phyloP scores from a whole-genome alignment of 2,329 filamentous ascomycete genomes.

The Xylariaceae sp. region DNA sequence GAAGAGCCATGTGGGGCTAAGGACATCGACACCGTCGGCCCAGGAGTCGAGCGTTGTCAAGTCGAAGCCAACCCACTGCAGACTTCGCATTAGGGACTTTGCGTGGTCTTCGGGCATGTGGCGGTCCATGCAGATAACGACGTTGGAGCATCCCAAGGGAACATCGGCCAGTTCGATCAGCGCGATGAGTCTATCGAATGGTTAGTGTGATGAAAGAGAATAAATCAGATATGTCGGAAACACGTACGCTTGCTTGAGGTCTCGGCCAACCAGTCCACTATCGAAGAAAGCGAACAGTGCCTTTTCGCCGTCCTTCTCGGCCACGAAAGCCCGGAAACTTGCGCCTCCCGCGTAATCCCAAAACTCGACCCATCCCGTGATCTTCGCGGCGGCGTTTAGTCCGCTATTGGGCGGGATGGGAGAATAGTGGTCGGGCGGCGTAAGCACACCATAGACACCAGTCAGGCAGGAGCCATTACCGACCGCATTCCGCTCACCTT shows the following conservation, averaged over 20 bases:
- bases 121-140: slow-evolving; percentile 78
- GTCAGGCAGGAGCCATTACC: slow-evolving; percentile 79
- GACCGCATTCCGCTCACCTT: slow-evolving; percentile 82
- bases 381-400: slow-evolving; percentile 27
- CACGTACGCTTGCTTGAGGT: slow-evolving; percentile 78
- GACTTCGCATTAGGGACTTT: slow-evolving; percentile 67
- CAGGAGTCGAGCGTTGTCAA: slow-evolving; percentile 75
- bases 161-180: slow-evolving; percentile 81
- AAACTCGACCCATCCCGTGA: slow-evolving; percentile 66
- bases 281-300: slow-evolving; percentile 88
- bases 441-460: slow-evolving; percentile 56
- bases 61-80: slow-evolving; percentile 92
- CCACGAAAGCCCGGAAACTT: slow-evolving; percentile 81
- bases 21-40: slow-evolving; percentile 56
- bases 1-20: slow-evolving; percentile 77
- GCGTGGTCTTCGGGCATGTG: slow-evolving; percentile 55
- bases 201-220: slow-evolving; percentile 27
- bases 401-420: slow-evolving; percentile 33
- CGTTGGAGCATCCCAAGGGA: slow-evolving; percentile 67
- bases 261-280: slow-evolving; percentile 59
- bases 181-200: slow-evolving; percentile 63
- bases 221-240: not conserved
- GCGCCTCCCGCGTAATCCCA: slow-evolving; percentile 82
- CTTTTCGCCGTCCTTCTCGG: slow-evolving; percentile 62
- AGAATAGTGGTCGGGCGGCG: slow-evolving; percentile 45